Evolutionary conservation across 192 early-diverging fungal genomes (phyloP), one percentile per base, ranked within the genome.

Genomic region (Chytriomyces sp.): DNA sequence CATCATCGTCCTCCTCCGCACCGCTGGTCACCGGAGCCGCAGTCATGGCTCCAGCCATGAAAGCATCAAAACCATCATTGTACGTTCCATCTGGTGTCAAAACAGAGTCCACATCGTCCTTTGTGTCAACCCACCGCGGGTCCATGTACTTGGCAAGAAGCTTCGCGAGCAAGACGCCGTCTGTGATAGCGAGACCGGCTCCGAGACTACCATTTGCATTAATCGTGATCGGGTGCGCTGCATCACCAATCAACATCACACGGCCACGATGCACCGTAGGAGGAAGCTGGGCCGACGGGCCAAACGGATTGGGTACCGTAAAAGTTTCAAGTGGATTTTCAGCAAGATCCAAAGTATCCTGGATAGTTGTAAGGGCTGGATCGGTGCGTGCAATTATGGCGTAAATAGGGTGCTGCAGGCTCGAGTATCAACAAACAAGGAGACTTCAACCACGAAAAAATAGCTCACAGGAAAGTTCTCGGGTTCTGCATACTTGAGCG

Each of bases 231-330:
- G 80, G 72, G 74, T 86, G 85, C 3, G 85, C 85, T 19, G 85
- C 82, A 72, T 84, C 82, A 22, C 85, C 85, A 28, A 86, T 76
- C 22, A 84, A 71, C 3, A 86, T 65, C 1, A 86, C 77, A 40
- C 85, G 78, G n/a, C 85, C 85, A 14, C 80, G 79, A 63, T 85
- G 84, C 52, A 80, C 74, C n/a, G 75, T 72, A 10, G 84, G 79
- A 12, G 73, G 68, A 26, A 25, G 28, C 26, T 54, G 68, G 30
- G 38, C 17, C 10, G 25, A 22, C 14, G 54, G 55, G 28, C 55
- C 55, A 5, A 55, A 25, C 19, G 73, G 73, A 37, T 74, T 63
- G 39, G 60, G 62, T 25, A 65, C 52, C 39, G 81, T 80, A 62
- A 76, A 81, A 17, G 77, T 78, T 30, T 81, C 79, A 1, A 73